phyloP scores from a whole-genome alignment of 495 filamentous ascomycete genomes.

The Xanthoparmelia taractica region DNA sequence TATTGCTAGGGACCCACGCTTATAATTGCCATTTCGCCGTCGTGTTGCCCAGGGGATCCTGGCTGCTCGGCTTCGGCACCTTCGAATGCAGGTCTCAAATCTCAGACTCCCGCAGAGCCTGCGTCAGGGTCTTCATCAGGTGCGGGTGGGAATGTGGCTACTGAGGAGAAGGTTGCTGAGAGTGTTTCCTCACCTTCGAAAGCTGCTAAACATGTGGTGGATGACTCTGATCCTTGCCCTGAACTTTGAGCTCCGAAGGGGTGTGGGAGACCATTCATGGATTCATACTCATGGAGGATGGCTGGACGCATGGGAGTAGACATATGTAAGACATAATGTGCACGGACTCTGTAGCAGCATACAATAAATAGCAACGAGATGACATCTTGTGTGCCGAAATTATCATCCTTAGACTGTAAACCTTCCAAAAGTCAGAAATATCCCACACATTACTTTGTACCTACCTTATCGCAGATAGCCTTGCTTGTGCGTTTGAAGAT shows the following conservation, averaged over 20 bases:
- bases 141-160: not conserved
- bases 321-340: not conserved
- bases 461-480: no score
- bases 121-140: not conserved
- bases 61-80: slow-evolving; percentile 1
- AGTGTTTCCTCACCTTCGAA: not conserved
- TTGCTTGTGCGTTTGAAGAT: no score
- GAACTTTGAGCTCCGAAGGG: not conserved
- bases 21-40: slow-evolving; percentile 10
- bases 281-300: not conserved
- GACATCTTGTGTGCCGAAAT: not conserved
- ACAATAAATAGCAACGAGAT: no score
- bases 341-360: not conserved
- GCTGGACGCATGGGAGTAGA: not conserved
- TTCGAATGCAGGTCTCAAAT: not conserved
- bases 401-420: not conserved
- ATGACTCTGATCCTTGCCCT: slow-evolving; percentile 2
- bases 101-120: not conserved
- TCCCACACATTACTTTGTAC: no score
- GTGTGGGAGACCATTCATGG: not conserved
- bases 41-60: slow-evolving; percentile 13
- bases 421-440: no score
- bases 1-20: slow-evolving; percentile 13
- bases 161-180: not conserved
- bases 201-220: not conserved